Percentiles rank a stretch among this genome's conserved stretches.
Conservation (phyloP, 805 yeast species). For the Pichia exigua region DNA sequence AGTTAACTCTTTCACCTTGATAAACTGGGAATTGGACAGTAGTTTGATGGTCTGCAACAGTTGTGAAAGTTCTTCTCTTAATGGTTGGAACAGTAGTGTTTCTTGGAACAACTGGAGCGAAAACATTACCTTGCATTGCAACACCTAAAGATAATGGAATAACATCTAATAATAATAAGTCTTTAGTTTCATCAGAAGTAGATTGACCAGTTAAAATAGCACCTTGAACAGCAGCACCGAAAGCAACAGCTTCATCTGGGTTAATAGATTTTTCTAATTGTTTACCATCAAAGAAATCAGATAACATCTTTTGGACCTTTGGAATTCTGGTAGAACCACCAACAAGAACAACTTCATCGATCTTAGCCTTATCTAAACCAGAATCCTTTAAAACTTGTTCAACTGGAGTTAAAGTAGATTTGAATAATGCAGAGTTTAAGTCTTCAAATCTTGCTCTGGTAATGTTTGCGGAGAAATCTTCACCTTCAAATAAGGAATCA, state of each 20-base stretch:
- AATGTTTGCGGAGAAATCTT: conserved; percentile 86
- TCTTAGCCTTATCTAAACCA: conserved; percentile 71
- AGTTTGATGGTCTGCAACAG: conserved; percentile 98
- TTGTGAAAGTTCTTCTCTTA: conserved; percentile 98
- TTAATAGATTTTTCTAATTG: conserved; percentile 93
- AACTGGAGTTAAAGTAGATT: conserved; percentile 89
- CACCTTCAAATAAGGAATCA: conserved; percentile 92
- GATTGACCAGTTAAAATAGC: conserved; percentile 94
- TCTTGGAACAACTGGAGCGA: conserved; percentile 98
- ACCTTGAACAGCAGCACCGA: conserved; percentile 99
- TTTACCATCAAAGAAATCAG: conserved; percentile 95
- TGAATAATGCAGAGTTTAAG: conserved; percentile 85
- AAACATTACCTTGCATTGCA: conserved; percentile 99
- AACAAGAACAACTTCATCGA: conserved; percentile 91
- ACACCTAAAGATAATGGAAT: conserved; percentile 98
- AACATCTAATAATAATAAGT: conserved; percentile 91
- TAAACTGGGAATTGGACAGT: conserved; percentile 98
- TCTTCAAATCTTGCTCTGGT: conserved; percentile 99
- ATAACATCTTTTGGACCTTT: conserved; percentile 89
- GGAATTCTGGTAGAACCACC: conserved; percentile 99
- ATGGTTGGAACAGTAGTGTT: conserved; percentile 99
- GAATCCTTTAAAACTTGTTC: conserved; percentile 93
- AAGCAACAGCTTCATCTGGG: conserved; percentile 99
- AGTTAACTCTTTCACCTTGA: conserved; percentile 99
- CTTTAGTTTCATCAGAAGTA: conserved; percentile 87